Percentiles rank a stretch among this genome's conserved stretches.
These are phyloP conservation scores for Aspergillus eucalypticola DNA, from an alignment of 2,329 filamentous ascomycete genomes.

Conservation along the genomic window DNA sequence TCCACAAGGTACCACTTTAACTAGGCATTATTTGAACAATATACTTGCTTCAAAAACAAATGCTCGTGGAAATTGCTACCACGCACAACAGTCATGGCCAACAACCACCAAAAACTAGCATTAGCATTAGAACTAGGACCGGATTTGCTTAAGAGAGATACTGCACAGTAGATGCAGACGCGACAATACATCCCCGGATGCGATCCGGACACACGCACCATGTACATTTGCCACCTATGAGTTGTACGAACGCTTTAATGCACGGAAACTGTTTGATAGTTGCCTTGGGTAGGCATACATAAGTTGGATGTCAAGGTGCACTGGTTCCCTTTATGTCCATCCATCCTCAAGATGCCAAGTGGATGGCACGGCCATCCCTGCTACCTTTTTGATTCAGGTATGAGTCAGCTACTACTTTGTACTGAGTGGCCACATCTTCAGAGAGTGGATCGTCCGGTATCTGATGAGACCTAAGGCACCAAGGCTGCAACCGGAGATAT, in stretches of 20 bases:
- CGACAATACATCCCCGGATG: neutral
- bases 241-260: neutral
- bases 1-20: neutral
- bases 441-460: neutral
- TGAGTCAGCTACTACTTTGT: neutral
- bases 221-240: neutral
- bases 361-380: neutral
- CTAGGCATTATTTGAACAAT: neutral
- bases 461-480: conserved; percentile 16
- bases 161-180: neutral
- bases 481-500: conserved; percentile 19
- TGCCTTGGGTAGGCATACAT: conserved; percentile 9
- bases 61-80: neutral
- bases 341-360: neutral
- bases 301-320: neutral
- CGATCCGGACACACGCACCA: neutral
- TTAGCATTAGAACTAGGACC: too few relatives aligned
- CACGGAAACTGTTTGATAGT: conserved; percentile 1
- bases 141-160: neutral
- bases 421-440: neutral
- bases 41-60: neutral
- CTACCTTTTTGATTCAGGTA: too few relatives aligned
- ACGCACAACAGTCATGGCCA: neutral
- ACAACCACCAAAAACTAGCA: neutral
- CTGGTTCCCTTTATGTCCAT: neutral